Conservation (phyloP, 2,329 filamentous ascomycete genomes). For the Beauveria sp. region DNA sequence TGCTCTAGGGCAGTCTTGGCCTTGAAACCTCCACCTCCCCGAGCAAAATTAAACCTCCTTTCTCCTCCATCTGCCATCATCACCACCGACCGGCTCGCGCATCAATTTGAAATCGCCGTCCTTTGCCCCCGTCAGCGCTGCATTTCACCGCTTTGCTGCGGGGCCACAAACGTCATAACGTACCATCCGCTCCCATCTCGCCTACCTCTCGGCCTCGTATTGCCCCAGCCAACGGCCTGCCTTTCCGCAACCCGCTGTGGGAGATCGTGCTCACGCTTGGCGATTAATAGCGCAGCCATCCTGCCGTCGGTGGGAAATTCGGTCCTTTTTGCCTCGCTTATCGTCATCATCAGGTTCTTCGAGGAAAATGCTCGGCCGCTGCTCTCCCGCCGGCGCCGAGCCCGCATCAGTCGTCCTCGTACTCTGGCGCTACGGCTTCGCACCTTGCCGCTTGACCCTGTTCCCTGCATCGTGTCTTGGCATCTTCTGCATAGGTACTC, state of each 20-base stretch:
- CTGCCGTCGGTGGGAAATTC: background rate
- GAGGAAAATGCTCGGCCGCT: background rate
- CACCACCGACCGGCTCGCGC: background rate
- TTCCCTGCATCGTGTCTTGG: background rate
- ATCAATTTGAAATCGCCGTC: background rate
- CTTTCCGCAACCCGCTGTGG: background rate
- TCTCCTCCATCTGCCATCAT: background rate
- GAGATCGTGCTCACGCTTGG: background rate
- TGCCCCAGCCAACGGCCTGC: background rate
- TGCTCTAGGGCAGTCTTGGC: background rate
- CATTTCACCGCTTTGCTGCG: background rate
- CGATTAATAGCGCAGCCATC: background rate
- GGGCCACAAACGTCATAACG: constrained; percentile 8
- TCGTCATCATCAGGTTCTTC: background rate
- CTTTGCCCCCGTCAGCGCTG: background rate
- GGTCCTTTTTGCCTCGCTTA: background rate
- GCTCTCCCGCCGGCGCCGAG: background rate
- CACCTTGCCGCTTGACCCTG: background rate
- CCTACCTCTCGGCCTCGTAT: constrained; percentile 2
- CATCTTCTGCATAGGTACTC: background rate
- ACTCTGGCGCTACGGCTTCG: background rate
- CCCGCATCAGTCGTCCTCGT: background rate
- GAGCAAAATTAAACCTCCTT: background rate
- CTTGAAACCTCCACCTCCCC: background rate
- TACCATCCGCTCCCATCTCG: constrained; percentile 1